These are phyloP conservation scores for Clathrospora elynae DNA, from an alignment of 2,329 filamentous ascomycete species.

Conservation along the genomic window DNA sequence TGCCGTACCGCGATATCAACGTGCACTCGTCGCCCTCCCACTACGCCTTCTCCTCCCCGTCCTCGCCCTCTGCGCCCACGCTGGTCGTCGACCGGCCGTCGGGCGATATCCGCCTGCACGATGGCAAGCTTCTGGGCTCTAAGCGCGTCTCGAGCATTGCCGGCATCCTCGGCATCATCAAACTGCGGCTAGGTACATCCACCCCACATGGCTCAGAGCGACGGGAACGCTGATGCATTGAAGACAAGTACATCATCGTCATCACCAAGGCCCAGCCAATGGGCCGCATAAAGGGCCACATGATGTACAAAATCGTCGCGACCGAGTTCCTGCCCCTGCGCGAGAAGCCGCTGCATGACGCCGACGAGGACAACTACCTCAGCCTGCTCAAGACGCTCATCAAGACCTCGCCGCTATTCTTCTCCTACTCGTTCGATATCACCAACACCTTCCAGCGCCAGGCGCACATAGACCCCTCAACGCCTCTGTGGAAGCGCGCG, in stretches of 20 bases:
- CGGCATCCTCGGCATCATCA: slow-evolving; percentile 92
- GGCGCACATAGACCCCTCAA: slow-evolving; percentile 70
- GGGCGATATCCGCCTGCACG: slow-evolving; percentile 83
- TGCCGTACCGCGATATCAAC: slow-evolving; percentile 95
- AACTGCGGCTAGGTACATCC: slow-evolving; percentile 79
- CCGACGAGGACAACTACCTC: slow-evolving; percentile 92
- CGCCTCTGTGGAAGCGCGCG: slow-evolving; percentile 85
- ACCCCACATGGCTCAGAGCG: neutral
- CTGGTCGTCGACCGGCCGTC: slow-evolving; percentile 90
- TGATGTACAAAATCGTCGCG: slow-evolving; percentile 89
- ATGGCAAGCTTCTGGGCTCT: slow-evolving; percentile 74
- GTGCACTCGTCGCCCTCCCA: slow-evolving; percentile 88
- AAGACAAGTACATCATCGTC: slow-evolving; percentile 93
- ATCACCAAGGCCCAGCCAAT: slow-evolving; percentile 94
- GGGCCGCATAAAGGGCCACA: slow-evolving; percentile 90
- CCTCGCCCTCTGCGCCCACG: slow-evolving; percentile 84
- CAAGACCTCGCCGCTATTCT: slow-evolving; percentile 89
- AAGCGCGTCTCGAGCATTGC: slow-evolving; percentile 93
- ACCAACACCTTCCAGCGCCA: slow-evolving; percentile 98
- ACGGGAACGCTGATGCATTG: slow-evolving; percentile 23
- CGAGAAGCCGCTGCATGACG: slow-evolving; percentile 87
- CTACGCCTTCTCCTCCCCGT: slow-evolving; percentile 96
- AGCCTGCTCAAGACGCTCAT: slow-evolving; percentile 79
- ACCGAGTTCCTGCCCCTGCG: slow-evolving; percentile 94
- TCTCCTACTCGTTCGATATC: slow-evolving; percentile 94